Percentiles rank a stretch among this genome's conserved stretches.
These are phyloP conservation scores for Xerocomellus intermedius DNA, from an alignment of 768 basidiomycete genomes.

Conservation along the genomic window DNA sequence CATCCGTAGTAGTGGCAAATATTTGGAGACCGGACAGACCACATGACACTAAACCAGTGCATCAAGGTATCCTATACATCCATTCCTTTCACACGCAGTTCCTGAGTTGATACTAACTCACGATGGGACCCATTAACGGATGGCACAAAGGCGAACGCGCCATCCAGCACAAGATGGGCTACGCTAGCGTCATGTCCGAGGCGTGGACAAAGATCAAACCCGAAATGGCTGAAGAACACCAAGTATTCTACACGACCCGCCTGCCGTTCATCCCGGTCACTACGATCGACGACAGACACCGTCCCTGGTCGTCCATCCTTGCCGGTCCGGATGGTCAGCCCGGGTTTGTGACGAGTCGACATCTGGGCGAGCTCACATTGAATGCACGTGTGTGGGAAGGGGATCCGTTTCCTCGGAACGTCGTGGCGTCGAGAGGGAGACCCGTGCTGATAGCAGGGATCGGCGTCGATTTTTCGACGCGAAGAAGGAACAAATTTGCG, in stretches of 20 bases:
- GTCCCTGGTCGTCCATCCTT: conserved; percentile 63
- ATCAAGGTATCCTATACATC: too few relatives aligned
- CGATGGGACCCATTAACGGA: conserved; percentile 31
- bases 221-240: conserved; percentile 51
- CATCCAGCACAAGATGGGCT: conserved; percentile 49
- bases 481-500: conserved; percentile 64
- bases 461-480: conserved; percentile 57
- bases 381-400: conserved; percentile 49
- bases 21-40: too few relatives aligned
- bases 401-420: conserved; percentile 50
- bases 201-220: conserved; percentile 42
- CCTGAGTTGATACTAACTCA: not conserved
- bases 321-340: conserved; percentile 42
- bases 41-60: too few relatives aligned
- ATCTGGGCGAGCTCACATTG: conserved; percentile 36
- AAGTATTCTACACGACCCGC: conserved; percentile 45
- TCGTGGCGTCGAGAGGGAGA: conserved; percentile 1
- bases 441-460: conserved; percentile 52
- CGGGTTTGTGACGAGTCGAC: conserved; percentile 44
- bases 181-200: conserved; percentile 35
- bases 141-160: conserved; percentile 50
- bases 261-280: conserved; percentile 57
- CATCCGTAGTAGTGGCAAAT: too few relatives aligned
- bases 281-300: conserved; percentile 46
- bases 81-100: not conserved